A percentile compares a stretch with the other conserved stretches of the same genome.
These are phyloP conservation scores for Cladosporium colombiae DNA, from an alignment of 2,329 filamentous ascomycete species.

Conservation along the genomic window DNA sequence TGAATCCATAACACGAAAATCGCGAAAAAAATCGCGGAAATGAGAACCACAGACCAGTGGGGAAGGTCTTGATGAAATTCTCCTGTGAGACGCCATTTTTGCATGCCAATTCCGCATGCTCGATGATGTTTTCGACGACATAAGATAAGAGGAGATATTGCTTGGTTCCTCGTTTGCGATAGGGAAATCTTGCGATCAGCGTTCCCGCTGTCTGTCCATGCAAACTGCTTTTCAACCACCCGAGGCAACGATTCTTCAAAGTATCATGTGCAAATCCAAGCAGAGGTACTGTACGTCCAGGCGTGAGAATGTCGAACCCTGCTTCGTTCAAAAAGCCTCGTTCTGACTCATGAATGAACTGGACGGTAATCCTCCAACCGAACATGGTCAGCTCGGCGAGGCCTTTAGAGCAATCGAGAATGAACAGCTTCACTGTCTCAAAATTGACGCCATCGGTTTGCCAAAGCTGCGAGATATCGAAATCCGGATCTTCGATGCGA, in stretches of 20 bases:
- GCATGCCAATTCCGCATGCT: background rate
- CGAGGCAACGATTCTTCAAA: conserved; percentile 24
- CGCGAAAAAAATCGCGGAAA: too few relatives aligned
- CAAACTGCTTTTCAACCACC: background rate
- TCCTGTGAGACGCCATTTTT: background rate
- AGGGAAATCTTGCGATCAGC: too few relatives aligned
- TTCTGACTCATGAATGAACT: conserved; percentile 59
- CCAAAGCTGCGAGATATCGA: conserved; percentile 18
- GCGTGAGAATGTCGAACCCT: conserved; percentile 37
- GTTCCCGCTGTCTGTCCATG: too few relatives aligned
- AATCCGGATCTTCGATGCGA: conserved; percentile 32
- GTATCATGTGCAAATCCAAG: conserved; percentile 23
- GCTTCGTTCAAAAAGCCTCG: conserved; percentile 48
- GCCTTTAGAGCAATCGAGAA: conserved; percentile 53
- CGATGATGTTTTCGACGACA: background rate
- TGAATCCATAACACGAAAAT: too few relatives aligned
- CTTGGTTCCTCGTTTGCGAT: too few relatives aligned
- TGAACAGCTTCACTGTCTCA: conserved; percentile 36
- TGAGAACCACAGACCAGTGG: background rate
- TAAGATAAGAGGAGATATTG: too few relatives aligned
- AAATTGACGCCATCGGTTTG: background rate
- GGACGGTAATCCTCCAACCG: conserved; percentile 38
- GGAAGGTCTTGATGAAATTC: background rate
- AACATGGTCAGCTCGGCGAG: conserved; percentile 46
- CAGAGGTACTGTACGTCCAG: conserved; percentile 13